Conservation (phyloP, 176 grass and related monocot genomes). For the Lolium rigidum region DNA sequence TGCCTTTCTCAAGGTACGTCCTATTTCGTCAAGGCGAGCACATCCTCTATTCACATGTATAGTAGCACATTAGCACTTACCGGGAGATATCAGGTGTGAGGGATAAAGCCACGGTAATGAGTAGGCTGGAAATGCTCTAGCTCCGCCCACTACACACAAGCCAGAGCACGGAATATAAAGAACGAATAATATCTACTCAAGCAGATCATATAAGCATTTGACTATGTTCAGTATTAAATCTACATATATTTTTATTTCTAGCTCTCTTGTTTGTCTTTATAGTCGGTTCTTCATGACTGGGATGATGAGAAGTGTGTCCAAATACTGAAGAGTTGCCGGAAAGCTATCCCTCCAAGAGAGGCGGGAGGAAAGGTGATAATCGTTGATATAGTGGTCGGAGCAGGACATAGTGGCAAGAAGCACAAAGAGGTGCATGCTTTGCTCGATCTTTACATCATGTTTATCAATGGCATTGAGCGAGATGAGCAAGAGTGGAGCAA, state of each 20-base stretch:
- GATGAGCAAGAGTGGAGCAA: slow-evolving; percentile 53
- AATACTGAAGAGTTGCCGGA: slow-evolving; percentile 50
- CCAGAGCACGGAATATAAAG: too few relatives aligned
- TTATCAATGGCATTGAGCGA: slow-evolving; percentile 42
- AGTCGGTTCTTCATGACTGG: slow-evolving; percentile 73
- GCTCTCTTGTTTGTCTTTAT: neutral
- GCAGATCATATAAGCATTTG: neutral
- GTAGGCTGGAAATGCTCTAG: too few relatives aligned
- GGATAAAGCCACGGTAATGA: too few relatives aligned
- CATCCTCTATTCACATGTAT: too few relatives aligned
- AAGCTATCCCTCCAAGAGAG: slow-evolving; percentile 38
- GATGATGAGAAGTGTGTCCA: slow-evolving; percentile 46
- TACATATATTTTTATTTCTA: neutral
- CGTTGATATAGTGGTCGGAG: slow-evolving; percentile 42
- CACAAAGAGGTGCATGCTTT: slow-evolving; percentile 22
- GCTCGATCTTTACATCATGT: slow-evolving; percentile 41
- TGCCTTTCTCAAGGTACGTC: slow-evolving; percentile 53
- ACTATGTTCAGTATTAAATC: neutral
- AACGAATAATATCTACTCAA: too few relatives aligned
- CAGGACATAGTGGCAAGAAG: slow-evolving; percentile 2
- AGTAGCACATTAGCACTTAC: too few relatives aligned
- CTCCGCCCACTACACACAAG: too few relatives aligned
- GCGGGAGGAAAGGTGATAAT: slow-evolving; percentile 54
- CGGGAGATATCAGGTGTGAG: too few relatives aligned
- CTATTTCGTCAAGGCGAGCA: neutral